Evolutionary conservation across 2,329 filamentous ascomycete species (phyloP), one percentile per base, ranked within the genome.

Genomic region (Niveomyces coronatus): DNA sequence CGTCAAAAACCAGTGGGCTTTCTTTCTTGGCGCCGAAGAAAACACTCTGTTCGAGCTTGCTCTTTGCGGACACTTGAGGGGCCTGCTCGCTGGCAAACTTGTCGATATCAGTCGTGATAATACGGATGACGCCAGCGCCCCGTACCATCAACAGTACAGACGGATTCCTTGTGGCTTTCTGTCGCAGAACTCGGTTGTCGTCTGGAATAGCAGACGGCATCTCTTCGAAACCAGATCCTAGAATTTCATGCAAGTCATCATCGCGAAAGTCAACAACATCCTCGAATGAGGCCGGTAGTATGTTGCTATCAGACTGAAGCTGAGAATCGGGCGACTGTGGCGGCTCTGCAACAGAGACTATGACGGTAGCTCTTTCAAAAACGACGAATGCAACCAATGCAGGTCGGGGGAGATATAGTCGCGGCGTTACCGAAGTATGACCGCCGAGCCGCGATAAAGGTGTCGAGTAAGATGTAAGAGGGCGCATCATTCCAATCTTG

Each of bases 21-120:
- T 85, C 78, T 44, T 80, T 72, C 53, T 84, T 78, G 33, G 76
- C 77, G 2, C 88, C 88, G 54, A 86, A 96, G 61, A 95, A 96
- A 1, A 96, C 83, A 3, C 88, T 88, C 61, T 98, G 88, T 53
- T 95, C 86, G 28, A 98, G 71, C 60, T 91, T 94, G 60, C 79
- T 85, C 60, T 86, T 91, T 6, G 85, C 83, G 1, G 84, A 88
- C 13, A 94, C 74, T 47, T 67, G 61, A 2, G 75, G 76, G 4
- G 74, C 67, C 37, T 63, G 60, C 37, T 73, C 70, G 44, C 71
- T 73, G 10, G 67, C 67, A 49, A 81, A 78, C 42, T 70, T 73
- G 44, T 76, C 70, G 31, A 75, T 62, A 35, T 80, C 73, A 7
- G 69, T 68, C 15, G 74, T 68, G 14, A 73, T 64, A 29, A 82